These are phyloP conservation scores for Wickerhamomyces pijperi DNA, from an alignment of 805 yeast species.

Conservation along the genomic window DNA sequence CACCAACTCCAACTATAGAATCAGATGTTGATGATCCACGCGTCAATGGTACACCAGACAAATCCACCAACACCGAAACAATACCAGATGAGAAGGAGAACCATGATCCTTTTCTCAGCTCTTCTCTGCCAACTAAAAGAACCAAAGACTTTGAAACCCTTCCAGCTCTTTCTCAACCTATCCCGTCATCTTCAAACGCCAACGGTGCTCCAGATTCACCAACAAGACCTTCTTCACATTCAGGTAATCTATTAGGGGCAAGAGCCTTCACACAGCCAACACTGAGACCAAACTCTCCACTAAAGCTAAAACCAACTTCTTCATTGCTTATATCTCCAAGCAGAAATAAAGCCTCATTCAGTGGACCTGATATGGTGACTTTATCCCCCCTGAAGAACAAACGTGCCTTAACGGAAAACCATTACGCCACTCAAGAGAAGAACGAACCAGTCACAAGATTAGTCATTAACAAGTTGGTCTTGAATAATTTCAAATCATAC, in stretches of 20 bases:
- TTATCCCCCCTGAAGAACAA: slow-evolving; percentile 28
- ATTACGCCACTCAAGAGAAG: slow-evolving; percentile 17
- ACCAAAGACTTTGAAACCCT: neutral
- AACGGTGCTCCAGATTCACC: neutral
- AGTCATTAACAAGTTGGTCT: slow-evolving; percentile 61
- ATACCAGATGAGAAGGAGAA: neutral
- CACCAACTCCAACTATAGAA: neutral
- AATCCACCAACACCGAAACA: neutral
- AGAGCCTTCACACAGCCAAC: neutral
- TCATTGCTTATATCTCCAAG: slow-evolving; percentile 20
- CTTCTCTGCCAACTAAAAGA: neutral
- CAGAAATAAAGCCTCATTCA: slow-evolving; percentile 22
- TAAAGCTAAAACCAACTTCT: neutral
- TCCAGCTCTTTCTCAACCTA: neutral
- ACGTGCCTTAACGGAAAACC: slow-evolving; percentile 19
- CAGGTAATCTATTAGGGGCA: neutral
- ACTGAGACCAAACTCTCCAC: neutral
- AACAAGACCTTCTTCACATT: neutral
- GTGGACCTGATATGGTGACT: slow-evolving; percentile 28
- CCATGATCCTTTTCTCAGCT: neutral
- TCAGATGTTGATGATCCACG: neutral
- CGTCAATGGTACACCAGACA: neutral
- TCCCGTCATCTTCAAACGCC: neutral
- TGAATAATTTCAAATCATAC: slow-evolving; percentile 87
- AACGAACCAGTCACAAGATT: slow-evolving; percentile 40